Conservation (phyloP, 2,329 filamentous ascomycete genomes). For the Hypoxylon sp. region DNA sequence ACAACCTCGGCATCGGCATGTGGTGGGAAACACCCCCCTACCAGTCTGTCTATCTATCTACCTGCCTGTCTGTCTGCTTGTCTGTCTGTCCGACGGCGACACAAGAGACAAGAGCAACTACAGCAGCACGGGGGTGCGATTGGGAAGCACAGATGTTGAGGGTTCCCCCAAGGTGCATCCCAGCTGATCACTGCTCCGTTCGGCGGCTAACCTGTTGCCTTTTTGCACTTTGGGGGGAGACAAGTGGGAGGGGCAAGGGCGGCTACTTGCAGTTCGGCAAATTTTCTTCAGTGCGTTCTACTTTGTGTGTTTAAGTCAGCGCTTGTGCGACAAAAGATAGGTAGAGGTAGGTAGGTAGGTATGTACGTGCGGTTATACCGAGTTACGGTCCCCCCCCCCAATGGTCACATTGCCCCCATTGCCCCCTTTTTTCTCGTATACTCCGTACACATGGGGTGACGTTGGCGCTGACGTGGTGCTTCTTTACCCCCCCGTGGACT, state of each 20-base stretch:
- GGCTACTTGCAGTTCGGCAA: slow-evolving; percentile 41
- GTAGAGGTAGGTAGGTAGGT: background rate
- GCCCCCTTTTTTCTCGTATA: background rate
- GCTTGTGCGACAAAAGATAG: slow-evolving; percentile 9
- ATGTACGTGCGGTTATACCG: slow-evolving; percentile 10
- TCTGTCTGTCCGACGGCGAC: slow-evolving; percentile 21
- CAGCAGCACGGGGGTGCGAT: background rate
- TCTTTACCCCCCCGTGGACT: slow-evolving; percentile 4
- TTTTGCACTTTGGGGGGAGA: slow-evolving; percentile 20
- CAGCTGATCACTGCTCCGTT: slow-evolving; percentile 42
- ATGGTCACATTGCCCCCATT: background rate
- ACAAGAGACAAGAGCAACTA: background rate
- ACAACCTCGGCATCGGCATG: slow-evolving; percentile 24
- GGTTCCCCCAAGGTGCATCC: slow-evolving; percentile 7
- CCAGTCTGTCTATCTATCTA: too few species aligned
- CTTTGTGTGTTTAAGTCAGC: slow-evolving; percentile 8
- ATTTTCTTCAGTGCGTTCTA: slow-evolving; percentile 33
- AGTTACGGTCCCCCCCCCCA: background rate
- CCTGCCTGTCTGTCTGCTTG: slow-evolving; percentile 5
- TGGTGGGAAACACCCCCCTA: slow-evolving; percentile 21
- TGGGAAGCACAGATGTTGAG: slow-evolving; percentile 32
- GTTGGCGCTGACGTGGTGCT: slow-evolving; percentile 27
- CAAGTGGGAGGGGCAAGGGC: slow-evolving; percentile 16
- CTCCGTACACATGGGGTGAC: background rate
- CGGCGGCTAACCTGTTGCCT: slow-evolving; percentile 13